Conservation (phyloP, 1,284 basidiomycete species). For the Entoloma clypeatum region DNA sequence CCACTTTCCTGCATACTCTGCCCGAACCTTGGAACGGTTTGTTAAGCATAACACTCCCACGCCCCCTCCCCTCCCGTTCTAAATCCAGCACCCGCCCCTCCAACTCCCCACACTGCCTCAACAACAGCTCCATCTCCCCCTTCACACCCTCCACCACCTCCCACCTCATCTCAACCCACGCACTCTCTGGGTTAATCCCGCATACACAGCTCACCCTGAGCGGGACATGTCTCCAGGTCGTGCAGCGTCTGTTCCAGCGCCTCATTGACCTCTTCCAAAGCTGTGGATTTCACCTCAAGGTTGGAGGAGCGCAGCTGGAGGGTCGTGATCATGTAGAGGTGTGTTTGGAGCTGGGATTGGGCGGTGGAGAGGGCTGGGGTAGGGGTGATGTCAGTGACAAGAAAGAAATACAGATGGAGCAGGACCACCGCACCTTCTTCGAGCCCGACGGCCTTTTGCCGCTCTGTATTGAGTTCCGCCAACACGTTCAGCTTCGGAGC, state of each 20-base stretch:
- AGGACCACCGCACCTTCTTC: conserved; percentile 39
- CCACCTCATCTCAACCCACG: conserved; percentile 66
- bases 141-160: conserved; percentile 65
- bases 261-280: no score
- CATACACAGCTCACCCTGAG: conserved; percentile 65
- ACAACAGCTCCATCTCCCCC: conserved; percentile 69
- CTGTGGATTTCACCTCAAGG: no score
- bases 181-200: conserved; percentile 70
- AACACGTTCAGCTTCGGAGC: conserved; percentile 39
- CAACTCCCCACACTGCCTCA: conserved; percentile 51
- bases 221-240: conserved; percentile 70
- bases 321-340: conserved; percentile 41
- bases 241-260: conserved; percentile 64
- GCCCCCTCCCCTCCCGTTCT: no score
- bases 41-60: no score
- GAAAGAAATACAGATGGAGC: neutral
- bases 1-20: no score
- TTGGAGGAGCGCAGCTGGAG: conserved; percentile 70
- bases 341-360: conserved; percentile 32
- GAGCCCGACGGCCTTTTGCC: conserved; percentile 33
- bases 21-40: no score
- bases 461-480: conserved; percentile 39
- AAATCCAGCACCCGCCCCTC: no score
- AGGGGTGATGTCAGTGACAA: no score
- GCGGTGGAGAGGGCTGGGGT: conserved; percentile 46